Evolutionary conservation across 129 eudicot genomes (phyloP).

Genomic region (Tagetes erecta): DNA sequence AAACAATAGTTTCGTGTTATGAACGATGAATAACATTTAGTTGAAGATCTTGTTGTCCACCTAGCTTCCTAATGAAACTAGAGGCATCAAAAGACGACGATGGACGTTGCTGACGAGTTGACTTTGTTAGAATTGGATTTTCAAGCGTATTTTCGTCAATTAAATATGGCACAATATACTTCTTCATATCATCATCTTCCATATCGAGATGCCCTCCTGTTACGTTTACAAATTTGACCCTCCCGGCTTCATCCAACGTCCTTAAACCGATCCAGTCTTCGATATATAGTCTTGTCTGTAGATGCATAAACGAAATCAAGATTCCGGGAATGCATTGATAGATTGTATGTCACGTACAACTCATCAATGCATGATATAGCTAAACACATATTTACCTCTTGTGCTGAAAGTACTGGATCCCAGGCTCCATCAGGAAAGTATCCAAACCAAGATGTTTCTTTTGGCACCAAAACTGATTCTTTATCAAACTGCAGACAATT

Average conservation of each 20-base stretch:
- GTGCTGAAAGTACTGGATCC: conserved; percentile 59
- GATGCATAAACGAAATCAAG: not conserved
- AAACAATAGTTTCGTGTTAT: not conserved
- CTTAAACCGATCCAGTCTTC: conserved; percentile 94
- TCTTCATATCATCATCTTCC: conserved; percentile 55
- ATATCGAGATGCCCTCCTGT: conserved; percentile 70
- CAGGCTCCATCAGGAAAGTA: conserved; percentile 72
- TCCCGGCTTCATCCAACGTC: conserved; percentile 77
- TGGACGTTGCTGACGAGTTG: not conserved
- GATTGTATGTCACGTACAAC: not conserved
- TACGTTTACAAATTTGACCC: conserved; percentile 67
- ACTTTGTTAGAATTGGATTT: conserved; percentile 15
- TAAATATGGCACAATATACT: conserved; percentile 70
- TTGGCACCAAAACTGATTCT: conserved; percentile 68
- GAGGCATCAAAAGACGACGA: conserved; percentile 3
- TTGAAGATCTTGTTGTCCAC: conserved; percentile 37
- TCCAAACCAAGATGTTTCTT: conserved; percentile 83
- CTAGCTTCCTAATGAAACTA: conserved; percentile 26
- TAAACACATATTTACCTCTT: conserved; percentile 48
- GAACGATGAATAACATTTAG: conserved; percentile 22
- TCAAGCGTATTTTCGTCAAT: conserved; percentile 35
- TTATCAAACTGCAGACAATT: conserved; percentile 52
- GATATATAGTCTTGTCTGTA: conserved; percentile 72
- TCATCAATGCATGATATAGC: conserved; percentile 18
- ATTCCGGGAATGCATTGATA: conserved; percentile 8